These are phyloP conservation scores for Exophiala xenobiotica DNA, from an alignment of 2,329 filamentous ascomycete genomes.

Conservation along the genomic window DNA sequence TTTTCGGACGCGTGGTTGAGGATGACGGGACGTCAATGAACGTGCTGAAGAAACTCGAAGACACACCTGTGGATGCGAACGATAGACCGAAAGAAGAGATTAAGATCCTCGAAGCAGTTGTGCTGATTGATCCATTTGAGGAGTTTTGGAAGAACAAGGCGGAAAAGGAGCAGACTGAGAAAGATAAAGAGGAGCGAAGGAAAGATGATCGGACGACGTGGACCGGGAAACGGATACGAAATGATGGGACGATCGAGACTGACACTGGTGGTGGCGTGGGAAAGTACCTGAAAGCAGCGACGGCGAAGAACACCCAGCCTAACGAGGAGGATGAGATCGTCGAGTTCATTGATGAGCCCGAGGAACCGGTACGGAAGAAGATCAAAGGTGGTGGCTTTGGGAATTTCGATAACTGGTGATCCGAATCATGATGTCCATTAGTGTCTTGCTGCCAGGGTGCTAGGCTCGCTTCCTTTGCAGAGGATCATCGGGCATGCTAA, in stretches of 20 bases:
- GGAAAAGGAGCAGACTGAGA: conserved; percentile 59
- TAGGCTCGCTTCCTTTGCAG: too few relatives aligned
- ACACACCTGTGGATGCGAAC: conserved; percentile 69
- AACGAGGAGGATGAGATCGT: conserved; percentile 58
- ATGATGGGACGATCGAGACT: conserved; percentile 57
- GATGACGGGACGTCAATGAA: conserved; percentile 54
- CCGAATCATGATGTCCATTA: too few relatives aligned
- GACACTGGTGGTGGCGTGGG: conserved; percentile 60
- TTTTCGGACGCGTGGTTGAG: conserved; percentile 83
- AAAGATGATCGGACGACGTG: conserved; percentile 75
- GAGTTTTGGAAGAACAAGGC: conserved; percentile 79
- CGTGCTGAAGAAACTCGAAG: conserved; percentile 73
- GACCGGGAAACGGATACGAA: conserved; percentile 87
- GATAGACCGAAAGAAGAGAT: conserved; percentile 77
- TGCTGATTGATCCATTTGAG: conserved; percentile 93
- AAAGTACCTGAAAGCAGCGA: conserved; percentile 71
- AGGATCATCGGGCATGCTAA: too few relatives aligned
- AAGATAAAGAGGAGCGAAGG: conserved; percentile 31
- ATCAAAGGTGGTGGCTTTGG: conserved; percentile 77
- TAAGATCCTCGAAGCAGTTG: conserved; percentile 74
- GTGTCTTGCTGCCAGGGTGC: too few relatives aligned
- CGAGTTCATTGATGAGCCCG: conserved; percentile 62
- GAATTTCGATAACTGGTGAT: conserved; percentile 87
- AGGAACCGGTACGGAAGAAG: conserved; percentile 79
- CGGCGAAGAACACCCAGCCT: conserved; percentile 30